Conservation (phyloP, 768 basidiomycete genomes). For the Tulasnella sp. region DNA sequence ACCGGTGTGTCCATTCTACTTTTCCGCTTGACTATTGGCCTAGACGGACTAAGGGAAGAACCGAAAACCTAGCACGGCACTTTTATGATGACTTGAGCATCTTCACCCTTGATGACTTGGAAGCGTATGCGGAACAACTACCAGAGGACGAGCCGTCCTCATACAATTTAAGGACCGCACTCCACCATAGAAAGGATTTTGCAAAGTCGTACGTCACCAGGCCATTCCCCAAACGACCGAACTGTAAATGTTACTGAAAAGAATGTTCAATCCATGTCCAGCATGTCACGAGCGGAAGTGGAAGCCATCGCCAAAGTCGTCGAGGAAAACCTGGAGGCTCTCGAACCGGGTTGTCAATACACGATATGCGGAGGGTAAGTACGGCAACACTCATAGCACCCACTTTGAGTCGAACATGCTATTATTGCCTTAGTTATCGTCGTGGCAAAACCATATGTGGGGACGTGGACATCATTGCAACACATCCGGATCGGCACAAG, state of each 20-base stretch:
- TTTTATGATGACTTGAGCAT: constrained; percentile 3
- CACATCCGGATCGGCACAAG: constrained; percentile 44
- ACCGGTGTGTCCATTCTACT: not conserved
- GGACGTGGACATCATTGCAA: constrained; percentile 86
- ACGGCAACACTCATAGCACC: too few relatives aligned
- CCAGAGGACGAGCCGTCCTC: constrained; percentile 3
- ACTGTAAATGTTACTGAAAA: too few relatives aligned
- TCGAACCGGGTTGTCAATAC: constrained; percentile 58
- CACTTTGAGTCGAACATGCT: too few relatives aligned
- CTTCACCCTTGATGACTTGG: constrained; percentile 1
- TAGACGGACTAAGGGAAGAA: not conserved
- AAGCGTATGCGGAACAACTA: constrained; percentile 8
- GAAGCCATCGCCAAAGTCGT: constrained; percentile 64
- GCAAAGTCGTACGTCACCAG: not conserved
- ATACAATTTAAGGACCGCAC: not conserved
- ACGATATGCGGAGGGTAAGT: constrained; percentile 76
- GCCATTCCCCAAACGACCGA: not conserved
- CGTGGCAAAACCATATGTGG: constrained; percentile 72
- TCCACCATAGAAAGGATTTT: constrained; percentile 8
- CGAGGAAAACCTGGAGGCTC: constrained; percentile 48
- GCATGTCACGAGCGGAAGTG: constrained; percentile 67
- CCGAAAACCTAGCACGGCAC: not conserved
- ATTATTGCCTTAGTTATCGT: constrained; percentile 79
- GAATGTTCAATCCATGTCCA: constrained; percentile 22
- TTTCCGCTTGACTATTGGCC: not conserved